Base-by-base conservation (phyloP, 1,139 yeast species). In the Pichia sp. region DNA sequence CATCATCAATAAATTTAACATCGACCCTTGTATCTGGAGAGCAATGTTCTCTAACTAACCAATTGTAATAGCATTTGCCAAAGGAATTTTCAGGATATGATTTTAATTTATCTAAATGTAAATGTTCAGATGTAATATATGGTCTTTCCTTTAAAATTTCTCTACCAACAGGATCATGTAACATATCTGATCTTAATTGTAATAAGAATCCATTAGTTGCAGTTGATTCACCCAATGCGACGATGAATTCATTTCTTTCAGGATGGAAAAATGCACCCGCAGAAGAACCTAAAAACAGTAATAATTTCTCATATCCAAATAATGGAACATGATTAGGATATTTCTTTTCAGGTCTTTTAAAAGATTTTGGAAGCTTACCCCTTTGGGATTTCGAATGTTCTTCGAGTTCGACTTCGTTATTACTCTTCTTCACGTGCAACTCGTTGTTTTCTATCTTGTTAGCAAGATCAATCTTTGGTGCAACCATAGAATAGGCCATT, bases 181-280 rank as follows among this genome's bases (percentile, higher is more conserved):
- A 74, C 98, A 93, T 91, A 52, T 79, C 79, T 34, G 71, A 72
- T 58, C 89, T 81, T 50, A 93, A 67, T 15, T 74, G 67, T 28
- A 72, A 73, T 51, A 94, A 73, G 31, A 90, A 81, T 35, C 75
- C 77, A 12, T 84, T 81, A 40, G 86, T 72, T 4, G 96, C 96
- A 0, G 96, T 85, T 17, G 93, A 81, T 64, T 93, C 99, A 1
- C 99, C 99, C 52, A 93, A 76, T 21, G 93, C 95, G n/a, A 94
- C 97, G 51, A 93, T 86, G 57, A 82, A 76, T 58, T 85, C 89
- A 49, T 83, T 83, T 43, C 85, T 65, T 58, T 84, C 89, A 1
- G 98, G 99, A 61, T 90, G 94, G 50, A 81, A 71, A 56, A 77
- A 83, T 0, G 97, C 85, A 17, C 93, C 94, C n/a, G 86, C 61